Base-by-base conservation (phyloP, 2,329 filamentous ascomycete genomes). In the Arthrobotrys megalospora region DNA sequence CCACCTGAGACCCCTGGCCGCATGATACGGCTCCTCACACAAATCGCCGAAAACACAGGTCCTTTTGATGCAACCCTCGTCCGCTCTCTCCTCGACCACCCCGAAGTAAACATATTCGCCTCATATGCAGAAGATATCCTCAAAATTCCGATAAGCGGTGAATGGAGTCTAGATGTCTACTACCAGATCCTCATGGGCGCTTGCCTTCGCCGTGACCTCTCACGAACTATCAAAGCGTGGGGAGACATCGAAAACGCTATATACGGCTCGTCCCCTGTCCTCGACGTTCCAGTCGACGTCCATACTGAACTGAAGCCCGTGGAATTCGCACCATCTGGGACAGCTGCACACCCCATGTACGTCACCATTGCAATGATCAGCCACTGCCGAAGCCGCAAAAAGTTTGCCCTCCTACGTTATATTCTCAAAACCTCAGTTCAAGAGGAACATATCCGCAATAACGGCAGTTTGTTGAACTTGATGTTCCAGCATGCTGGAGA, bases 401-500 rank as follows among this genome's bases (percentile, higher is more conserved):
- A 69, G 14, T 68, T 45, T 14, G 53, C 41, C 16, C 19, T 78
- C 3, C n/a, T 78, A 4, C 75, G 75, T 0, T 72, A 78, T 36
- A 28, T 72, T 36, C 38, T 78, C 19, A 66, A 47, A 48, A 68
- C 52, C 4, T 14, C 36, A 2, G 52, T 78, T n/a, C 47, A 52
- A 21, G 67, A 78, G 38, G 48, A 63, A 3, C 38, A 62, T 32
- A 38, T 78, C n/a, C 41, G 47, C n/a, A 48, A 55, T 36, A 38
- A 72, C n/a, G 16, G 52, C 10, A 45, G 62, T 19, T 58, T 78
- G 21, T 21, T 78, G 6, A 78, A 78, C 21, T 32, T 64, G 28
- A 43, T 78, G 62, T 60, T 78, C 6, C 43, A 58, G 28, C 75
- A 78, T 52, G 75, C 75, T 1, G 75, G 75, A 4, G 75, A 78